A percentile compares a stretch with the other conserved stretches of the same genome.
These are phyloP conservation scores for Mortierella antarctica DNA, from an alignment of 192 early-diverging fungal species.

Conservation along the genomic window DNA sequence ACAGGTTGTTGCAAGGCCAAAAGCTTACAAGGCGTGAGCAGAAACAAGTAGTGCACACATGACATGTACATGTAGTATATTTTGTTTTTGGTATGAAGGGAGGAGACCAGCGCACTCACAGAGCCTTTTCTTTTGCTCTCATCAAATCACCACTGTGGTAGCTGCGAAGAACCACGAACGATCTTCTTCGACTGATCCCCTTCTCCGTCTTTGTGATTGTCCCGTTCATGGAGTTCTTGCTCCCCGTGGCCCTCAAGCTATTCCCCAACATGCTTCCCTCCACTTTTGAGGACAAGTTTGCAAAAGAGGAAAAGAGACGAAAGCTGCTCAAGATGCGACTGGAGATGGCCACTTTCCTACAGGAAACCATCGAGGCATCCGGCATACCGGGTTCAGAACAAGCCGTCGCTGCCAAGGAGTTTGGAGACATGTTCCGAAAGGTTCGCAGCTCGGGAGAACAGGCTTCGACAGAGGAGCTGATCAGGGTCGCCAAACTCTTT, in stretches of 20 bases:
- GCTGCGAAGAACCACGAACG: conserved; percentile 86
- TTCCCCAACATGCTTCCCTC: conserved; percentile 97
- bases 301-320: conserved; percentile 92
- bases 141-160: conserved; percentile 39
- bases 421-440: conserved; percentile 82
- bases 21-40: conserved; percentile 87
- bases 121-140: background rate
- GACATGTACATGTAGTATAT: background rate
- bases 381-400: conserved; percentile 62
- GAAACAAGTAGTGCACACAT: conserved; percentile 68
- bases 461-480: conserved; percentile 84
- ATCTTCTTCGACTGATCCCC: conserved; percentile 90
- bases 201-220: conserved; percentile 92
- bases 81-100: background rate
- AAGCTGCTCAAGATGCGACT: conserved; percentile 92
- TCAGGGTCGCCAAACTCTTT: conserved; percentile 88
- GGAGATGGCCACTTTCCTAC: conserved; percentile 95
- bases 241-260: conserved; percentile 90
- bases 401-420: conserved; percentile 73
- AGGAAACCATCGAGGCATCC: conserved; percentile 93
- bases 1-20: conserved; percentile 79
- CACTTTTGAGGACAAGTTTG: conserved; percentile 94
- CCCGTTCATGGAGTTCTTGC: conserved; percentile 93
- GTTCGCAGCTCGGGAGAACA: conserved; percentile 85
- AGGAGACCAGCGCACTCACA: background rate